These are phyloP conservation scores for Cordyceps cicadae DNA, from an alignment of 2,329 filamentous ascomycete species.

Conservation along the genomic window DNA sequence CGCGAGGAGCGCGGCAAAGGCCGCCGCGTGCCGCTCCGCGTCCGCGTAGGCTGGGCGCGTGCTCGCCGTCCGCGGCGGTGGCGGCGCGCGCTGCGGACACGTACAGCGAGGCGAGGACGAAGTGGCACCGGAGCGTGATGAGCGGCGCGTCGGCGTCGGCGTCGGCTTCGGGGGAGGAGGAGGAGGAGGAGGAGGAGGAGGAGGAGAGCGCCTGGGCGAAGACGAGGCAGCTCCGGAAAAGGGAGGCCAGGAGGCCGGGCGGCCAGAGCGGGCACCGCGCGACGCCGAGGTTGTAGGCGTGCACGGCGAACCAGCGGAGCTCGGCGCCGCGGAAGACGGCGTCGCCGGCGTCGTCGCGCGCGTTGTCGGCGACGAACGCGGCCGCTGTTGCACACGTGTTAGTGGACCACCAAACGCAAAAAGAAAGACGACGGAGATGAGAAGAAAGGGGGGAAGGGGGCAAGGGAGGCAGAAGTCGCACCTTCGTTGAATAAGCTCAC, in stretches of 20 bases:
- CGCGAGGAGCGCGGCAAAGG: background rate
- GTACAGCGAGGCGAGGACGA: conserved; percentile 49
- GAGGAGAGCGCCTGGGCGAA: conserved; percentile 48
- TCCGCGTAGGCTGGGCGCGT: conserved; percentile 42
- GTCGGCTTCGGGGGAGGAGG: conserved; percentile 24
- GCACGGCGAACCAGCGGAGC: conserved; percentile 76
- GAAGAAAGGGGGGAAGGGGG: no score
- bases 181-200: conserved; percentile 33
- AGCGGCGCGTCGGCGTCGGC: conserved; percentile 33
- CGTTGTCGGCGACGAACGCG: background rate
- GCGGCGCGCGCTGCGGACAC: conserved; percentile 41
- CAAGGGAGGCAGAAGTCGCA: background rate
- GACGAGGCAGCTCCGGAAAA: conserved; percentile 46
- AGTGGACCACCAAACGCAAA: background rate
- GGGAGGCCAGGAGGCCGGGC: conserved; percentile 42
- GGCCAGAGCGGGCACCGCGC: conserved; percentile 49
- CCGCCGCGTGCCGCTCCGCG: conserved; percentile 50
- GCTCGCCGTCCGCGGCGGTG: background rate
- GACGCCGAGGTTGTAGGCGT: conserved; percentile 69
- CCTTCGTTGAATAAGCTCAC: background rate
- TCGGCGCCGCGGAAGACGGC: conserved; percentile 55
- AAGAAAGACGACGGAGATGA: background rate
- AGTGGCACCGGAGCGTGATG: conserved; percentile 62
- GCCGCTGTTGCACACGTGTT: background rate
- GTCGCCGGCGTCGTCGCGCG: conserved; percentile 28